These are phyloP conservation scores for Orbilia quercus DNA, from an alignment of 2,329 filamentous ascomycete species.

Conservation along the genomic window DNA sequence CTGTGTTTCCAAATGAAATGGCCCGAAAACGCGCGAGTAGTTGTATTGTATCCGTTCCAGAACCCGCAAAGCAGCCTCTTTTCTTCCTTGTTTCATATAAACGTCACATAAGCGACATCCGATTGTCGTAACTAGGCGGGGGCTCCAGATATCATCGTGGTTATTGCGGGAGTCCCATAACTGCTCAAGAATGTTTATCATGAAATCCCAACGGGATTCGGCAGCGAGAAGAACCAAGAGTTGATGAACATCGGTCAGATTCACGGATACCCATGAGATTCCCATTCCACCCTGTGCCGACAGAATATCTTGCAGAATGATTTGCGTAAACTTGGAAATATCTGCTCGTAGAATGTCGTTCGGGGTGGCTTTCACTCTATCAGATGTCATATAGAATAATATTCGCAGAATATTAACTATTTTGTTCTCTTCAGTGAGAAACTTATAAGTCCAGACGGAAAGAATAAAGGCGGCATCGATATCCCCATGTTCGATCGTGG, in stretches of 20 bases:
- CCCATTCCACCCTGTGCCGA: constrained; percentile 29
- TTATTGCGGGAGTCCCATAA: constrained; percentile 46
- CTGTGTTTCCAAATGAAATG: constrained; percentile 32
- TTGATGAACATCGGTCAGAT: constrained; percentile 30
- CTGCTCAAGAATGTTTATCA: constrained; percentile 41
- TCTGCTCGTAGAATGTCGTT: constrained; percentile 28
- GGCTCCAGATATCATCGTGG: constrained; percentile 41
- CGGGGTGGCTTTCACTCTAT: constrained; percentile 27
- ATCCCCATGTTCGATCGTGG: constrained; percentile 21
- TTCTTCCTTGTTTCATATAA: constrained; percentile 43
- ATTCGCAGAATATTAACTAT: constrained; percentile 30
- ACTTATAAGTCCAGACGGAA: constrained; percentile 46
- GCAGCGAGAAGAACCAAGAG: constrained; percentile 19
- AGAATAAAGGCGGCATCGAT: constrained; percentile 45
- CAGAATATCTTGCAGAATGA: constrained; percentile 41
- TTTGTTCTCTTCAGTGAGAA: constrained; percentile 42
- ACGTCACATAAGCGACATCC: constrained; percentile 40
- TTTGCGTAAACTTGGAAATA: constrained; percentile 40
- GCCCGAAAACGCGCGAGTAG: constrained; percentile 37
- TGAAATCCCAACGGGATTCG: constrained; percentile 42
- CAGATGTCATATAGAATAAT: constrained; percentile 45
- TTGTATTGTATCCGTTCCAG: constrained; percentile 45
- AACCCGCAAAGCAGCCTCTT: constrained; percentile 36
- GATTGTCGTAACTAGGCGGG: constrained; percentile 36
- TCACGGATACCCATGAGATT: constrained; percentile 45